Conservation (phyloP, 345 rosid species). For the Ceriops zippeliana region DNA sequence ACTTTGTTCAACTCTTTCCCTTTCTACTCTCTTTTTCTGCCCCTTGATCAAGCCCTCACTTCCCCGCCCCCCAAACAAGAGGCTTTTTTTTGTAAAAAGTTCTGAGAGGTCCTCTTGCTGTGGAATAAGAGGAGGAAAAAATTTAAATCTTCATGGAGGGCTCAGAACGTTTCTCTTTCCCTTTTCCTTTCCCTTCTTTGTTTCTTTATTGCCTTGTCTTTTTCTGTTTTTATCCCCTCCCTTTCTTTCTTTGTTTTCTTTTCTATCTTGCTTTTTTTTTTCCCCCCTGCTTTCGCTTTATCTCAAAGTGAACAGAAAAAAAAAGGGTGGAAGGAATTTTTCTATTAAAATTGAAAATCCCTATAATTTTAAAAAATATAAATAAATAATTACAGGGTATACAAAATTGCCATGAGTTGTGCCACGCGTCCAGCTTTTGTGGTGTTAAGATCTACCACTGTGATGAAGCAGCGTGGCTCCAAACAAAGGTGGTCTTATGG, state of each 20-base stretch:
- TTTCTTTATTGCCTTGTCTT: constrained; percentile 31
- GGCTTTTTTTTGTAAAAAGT: constrained; percentile 42
- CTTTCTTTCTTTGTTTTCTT: constrained; percentile 28
- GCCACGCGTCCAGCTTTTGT: constrained; percentile 2
- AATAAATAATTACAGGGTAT: constrained; percentile 17
- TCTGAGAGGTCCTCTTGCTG: constrained; percentile 39
- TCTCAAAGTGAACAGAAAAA: constrained; percentile 79
- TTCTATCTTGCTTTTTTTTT: constrained; percentile 35
- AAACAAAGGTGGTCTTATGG: too few relatives aligned
- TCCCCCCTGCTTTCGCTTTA: constrained; percentile 76
- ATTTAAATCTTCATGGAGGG: constrained; percentile 55
- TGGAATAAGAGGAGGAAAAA: constrained; percentile 44
- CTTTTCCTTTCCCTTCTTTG: constrained; percentile 23
- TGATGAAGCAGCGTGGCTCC: background rate
- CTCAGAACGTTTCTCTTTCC: constrained; percentile 40
- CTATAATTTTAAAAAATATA: constrained; percentile 8
- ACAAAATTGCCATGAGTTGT: constrained; percentile 6
- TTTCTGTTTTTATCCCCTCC: constrained; percentile 13
- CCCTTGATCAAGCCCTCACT: constrained; percentile 20
- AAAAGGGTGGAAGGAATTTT: constrained; percentile 13
- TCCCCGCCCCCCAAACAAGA: constrained; percentile 38
- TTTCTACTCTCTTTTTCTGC: background rate
- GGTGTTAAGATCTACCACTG: background rate
- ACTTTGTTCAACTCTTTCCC: background rate
- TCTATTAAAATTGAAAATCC: background rate